Percentiles rank a stretch among this genome's conserved stretches.
These are phyloP conservation scores for Cladosporium colombiae DNA, from an alignment of 2,329 filamentous ascomycete species.

Conservation along the genomic window DNA sequence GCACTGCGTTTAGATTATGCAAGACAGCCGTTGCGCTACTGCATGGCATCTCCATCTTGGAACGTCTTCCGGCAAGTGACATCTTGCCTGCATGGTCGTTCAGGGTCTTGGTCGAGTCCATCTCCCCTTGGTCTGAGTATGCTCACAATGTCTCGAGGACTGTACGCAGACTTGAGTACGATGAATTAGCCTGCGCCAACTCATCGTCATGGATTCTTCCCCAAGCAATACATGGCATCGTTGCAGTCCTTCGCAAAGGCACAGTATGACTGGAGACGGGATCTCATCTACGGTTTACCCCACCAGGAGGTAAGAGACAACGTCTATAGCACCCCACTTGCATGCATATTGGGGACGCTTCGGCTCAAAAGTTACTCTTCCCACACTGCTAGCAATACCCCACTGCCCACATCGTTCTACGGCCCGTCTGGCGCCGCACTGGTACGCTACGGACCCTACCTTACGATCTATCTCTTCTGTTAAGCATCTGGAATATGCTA, in stretches of 20 bases:
- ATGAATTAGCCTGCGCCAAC: no score
- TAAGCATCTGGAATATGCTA: constrained; percentile 13
- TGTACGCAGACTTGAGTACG: not conserved
- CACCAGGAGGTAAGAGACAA: constrained; percentile 14
- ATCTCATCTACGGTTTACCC: not conserved
- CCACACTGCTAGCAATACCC: not conserved
- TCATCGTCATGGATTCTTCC: no score
- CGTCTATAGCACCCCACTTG: constrained; percentile 16
- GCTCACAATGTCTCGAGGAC: not conserved
- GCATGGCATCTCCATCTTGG: constrained; percentile 8
- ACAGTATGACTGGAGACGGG: not conserved
- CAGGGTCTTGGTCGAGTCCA: not conserved
- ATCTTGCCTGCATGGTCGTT: not conserved
- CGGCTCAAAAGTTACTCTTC: constrained; percentile 3
- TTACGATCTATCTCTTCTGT: not conserved
- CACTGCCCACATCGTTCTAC: constrained; percentile 7
- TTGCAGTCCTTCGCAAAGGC: not conserved
- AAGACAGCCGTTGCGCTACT: constrained; percentile 17
- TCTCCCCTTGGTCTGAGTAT: no score
- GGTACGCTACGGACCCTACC: constrained; percentile 9
- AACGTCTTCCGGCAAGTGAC: constrained; percentile 3
- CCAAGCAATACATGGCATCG: not conserved
- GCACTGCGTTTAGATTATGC: not conserved
- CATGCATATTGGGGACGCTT: not conserved
- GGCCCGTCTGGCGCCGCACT: constrained; percentile 16